These are phyloP conservation scores for Russula sp. DNA, from an alignment of 768 basidiomycete genomes.

Conservation along the genomic window DNA sequence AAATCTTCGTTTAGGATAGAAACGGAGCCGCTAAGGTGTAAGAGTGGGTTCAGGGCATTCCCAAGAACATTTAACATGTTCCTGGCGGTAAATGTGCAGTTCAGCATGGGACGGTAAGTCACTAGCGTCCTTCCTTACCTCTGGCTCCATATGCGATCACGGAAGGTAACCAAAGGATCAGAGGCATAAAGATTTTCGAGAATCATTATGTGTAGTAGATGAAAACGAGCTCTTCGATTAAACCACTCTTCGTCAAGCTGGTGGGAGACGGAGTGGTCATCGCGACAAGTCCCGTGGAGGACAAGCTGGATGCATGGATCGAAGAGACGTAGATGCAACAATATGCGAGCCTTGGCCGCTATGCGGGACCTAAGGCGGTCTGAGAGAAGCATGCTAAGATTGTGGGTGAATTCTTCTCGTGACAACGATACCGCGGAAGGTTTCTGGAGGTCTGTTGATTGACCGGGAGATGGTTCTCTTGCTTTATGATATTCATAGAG, in stretches of 20 bases:
- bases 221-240: conserved; percentile 43
- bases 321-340: conserved; percentile 10
- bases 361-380: conserved; percentile 13
- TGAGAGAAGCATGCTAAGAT: neutral
- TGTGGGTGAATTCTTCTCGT: conserved; percentile 5
- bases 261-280: conserved; percentile 38
- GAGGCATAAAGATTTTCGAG: conserved; percentile 37
- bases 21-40: conserved; percentile 46
- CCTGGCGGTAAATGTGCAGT: neutral
- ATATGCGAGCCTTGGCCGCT: neutral
- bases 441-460: neutral
- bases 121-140: neutral
- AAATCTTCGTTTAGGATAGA: conserved; percentile 37
- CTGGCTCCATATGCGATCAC: conserved; percentile 1
- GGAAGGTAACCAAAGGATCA: neutral
- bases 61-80: conserved; percentile 38
- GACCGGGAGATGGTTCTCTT: neutral
- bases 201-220: conserved; percentile 51
- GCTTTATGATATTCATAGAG: neutral
- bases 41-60: conserved; percentile 49
- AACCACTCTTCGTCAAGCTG: conserved; percentile 39
- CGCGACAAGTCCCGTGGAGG: conserved; percentile 42
- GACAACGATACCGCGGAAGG: neutral
- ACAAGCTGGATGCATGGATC: conserved; percentile 22
- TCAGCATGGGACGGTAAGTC: neutral